Base-by-base conservation (phyloP, 768 basidiomycete species). In the Phaeotremella skinneri region DNA sequence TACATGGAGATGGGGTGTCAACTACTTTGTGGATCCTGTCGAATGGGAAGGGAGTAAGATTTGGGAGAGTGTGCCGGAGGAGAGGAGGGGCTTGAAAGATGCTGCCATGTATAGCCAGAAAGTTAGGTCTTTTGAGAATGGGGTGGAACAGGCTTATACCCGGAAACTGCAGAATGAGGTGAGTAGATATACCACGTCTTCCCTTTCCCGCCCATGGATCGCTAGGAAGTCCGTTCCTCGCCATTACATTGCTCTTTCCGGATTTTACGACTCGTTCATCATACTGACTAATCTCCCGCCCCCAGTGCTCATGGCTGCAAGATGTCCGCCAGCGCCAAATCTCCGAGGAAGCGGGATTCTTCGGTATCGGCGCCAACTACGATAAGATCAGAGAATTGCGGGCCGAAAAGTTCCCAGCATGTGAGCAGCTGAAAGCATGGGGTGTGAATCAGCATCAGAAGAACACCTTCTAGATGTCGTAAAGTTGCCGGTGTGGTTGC, bases 331-430 rank as follows among this genome's bases (percentile, higher is more conserved):
- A 88, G 69, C 85, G 85, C 60, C 78, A 81, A 60, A 86, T 87
- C 71, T 87, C 92, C 52, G 81, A 83, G 7, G 87, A 91, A 68
- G 77, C 89, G 37, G 94, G 94, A 3, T 76, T 96, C 61, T 92
- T 97, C 75, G 94, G 93, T 4, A 80, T 96, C 54, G 90, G 91
- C 29, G 89, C 91, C 11, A 89, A 98, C 73, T 91, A 89, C 88
- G 87, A 91, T 30, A 89, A 90, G 78, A 87, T 98, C 58, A 81
- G 82, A 74, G 76, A 78, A 64, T 87, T 96, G 52, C 83, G 88
- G 50, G 78, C 77, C 29, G 87, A 92, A 79, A 82, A 80, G 34
- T 81, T 91, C 48, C 81, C 82, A 59, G 85, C 83, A 67, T 97
- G 93, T 72, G 88, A 91, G 17, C 69, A 68, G 45, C 43, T 73